Base-by-base conservation (phyloP, 257 asterid species). In the Ocimum tenuiflorum region DNA sequence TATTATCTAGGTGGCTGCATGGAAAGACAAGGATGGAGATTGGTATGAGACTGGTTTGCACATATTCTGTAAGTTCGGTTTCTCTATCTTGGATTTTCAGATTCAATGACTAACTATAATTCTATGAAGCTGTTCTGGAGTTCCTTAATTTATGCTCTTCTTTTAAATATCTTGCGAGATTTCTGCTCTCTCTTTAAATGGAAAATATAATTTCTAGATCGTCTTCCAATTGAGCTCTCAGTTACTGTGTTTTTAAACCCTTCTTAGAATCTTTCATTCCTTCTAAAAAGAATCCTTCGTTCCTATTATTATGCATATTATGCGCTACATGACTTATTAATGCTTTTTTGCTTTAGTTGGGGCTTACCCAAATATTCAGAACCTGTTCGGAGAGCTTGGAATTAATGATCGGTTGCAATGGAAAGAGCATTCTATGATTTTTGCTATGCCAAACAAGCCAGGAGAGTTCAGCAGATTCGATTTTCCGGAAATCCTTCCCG, bases 391-490 rank as follows among this genome's bases (percentile, higher is more conserved):
- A n/a, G 97, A 94, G 78, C 85, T 94, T 29, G 97, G 97, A 36
- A 88, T 94, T 48, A 83, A 88, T 11, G 96, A 94, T 52, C 94
- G 99, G 41, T 70, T 94, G 76, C 99, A 94, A 62, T 94, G 99
- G 99, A 94, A 94, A 74, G 99, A 90, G 77, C 99, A 94, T 60
- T 90, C 99, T 18, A 94, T 94, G 99, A 94, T 89, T 73, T 94
- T 94, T 69, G 97, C 99, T 15, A 88, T 90, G 99, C 99, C 99
- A 41, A 88, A 56, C 79, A 94, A 88, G 78, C 99, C 97, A 0
- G 99, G 99, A 66, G 90, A 94, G 60, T 94, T 88, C 80, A 94
- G 99, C 82, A 83, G 99, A 65, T 94, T 94, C 33, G 97, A 94
- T 74, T 94, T 94, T 65, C 91, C 95, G 1, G 92, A 94, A 76